phyloP scores from a whole-genome alignment of 2,329 filamentous ascomycete species.

The Zalaria sp. region DNA sequence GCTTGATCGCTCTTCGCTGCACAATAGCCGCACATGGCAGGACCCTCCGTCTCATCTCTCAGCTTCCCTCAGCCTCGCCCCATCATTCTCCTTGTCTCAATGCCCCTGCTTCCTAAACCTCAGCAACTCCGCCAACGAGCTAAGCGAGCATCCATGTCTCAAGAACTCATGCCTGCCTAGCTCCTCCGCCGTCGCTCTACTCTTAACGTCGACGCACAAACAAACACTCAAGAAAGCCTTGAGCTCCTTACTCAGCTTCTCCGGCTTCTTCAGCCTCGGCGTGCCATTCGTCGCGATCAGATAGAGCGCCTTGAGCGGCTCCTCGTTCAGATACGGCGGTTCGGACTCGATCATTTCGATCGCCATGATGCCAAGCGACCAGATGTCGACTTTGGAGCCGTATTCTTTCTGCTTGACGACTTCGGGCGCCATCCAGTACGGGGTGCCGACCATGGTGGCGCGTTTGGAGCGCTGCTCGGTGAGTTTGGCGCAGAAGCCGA shows the following conservation, averaged over 20 bases:
- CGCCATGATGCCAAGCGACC: slow-evolving; percentile 98
- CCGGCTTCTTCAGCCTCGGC: slow-evolving; percentile 90
- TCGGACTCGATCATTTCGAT: slow-evolving; percentile 99
- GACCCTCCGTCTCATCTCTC: too few relatives aligned
- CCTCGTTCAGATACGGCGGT: slow-evolving; percentile 93
- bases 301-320: slow-evolving; percentile 92
- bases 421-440: slow-evolving; percentile 99
- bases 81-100: too few relatives aligned
- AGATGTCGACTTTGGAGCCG: slow-evolving; percentile 95
- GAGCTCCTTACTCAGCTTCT: slow-evolving; percentile 94
- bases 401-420: slow-evolving; percentile 99
- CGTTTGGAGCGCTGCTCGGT: slow-evolving; percentile 95
- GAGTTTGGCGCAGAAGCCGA: slow-evolving; percentile 97
- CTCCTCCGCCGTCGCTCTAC: slow-evolving; percentile 80
- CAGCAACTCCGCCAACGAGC: slow-evolving; percentile 72
- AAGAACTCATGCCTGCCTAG: slow-evolving; percentile 86
- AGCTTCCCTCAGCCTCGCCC: too few relatives aligned
- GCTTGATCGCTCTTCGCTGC: too few relatives aligned
- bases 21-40: too few relatives aligned
- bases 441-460: slow-evolving; percentile 97
- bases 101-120: slow-evolving; percentile 51
- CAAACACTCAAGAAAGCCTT: slow-evolving; percentile 96
- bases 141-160: slow-evolving; percentile 74
- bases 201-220: slow-evolving; percentile 91
- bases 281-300: slow-evolving; percentile 97